These are phyloP conservation scores for Colletotrichum sp. DNA, from an alignment of 2,329 filamentous ascomycete genomes.

Conservation along the genomic window DNA sequence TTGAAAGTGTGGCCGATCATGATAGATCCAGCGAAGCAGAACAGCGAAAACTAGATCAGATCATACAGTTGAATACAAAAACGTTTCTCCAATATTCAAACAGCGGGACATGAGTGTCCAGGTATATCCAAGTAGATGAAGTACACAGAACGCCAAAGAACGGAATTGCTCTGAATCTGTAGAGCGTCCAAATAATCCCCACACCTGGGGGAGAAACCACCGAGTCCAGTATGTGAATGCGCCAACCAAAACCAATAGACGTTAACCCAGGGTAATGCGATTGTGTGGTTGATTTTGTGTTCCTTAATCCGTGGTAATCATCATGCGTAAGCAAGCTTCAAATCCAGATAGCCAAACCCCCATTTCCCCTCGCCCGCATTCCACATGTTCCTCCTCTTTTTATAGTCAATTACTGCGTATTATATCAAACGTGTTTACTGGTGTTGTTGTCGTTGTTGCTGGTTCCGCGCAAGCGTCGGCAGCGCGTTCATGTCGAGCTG, in stretches of 20 bases:
- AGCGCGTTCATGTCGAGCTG: constrained; percentile 34
- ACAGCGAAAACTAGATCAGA: background rate
- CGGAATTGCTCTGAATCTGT: background rate
- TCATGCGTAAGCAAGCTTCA: background rate
- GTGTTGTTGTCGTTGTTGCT: background rate
- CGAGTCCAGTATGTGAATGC: background rate
- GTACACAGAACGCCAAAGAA: background rate
- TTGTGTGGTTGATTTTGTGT: background rate
- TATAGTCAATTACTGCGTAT: background rate
- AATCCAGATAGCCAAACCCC: background rate
- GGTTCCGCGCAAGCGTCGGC: background rate
- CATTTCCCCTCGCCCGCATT: background rate
- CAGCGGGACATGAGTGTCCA: constrained; percentile 12
- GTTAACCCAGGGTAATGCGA: background rate
- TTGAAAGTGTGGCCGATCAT: too few species aligned
- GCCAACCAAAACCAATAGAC: background rate
- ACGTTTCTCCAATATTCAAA: constrained; percentile 3
- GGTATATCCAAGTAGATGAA: constrained; percentile 6
- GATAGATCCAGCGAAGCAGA: background rate
- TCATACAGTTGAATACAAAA: background rate
- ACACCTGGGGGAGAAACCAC: background rate
- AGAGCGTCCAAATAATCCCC: background rate
- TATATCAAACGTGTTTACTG: background rate
- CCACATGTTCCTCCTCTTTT: background rate
- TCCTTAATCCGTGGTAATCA: background rate